Evolutionary conservation across 768 basidiomycete species (phyloP), one percentile per base, ranked within the genome.

Genomic region (Nidularia sp.): DNA sequence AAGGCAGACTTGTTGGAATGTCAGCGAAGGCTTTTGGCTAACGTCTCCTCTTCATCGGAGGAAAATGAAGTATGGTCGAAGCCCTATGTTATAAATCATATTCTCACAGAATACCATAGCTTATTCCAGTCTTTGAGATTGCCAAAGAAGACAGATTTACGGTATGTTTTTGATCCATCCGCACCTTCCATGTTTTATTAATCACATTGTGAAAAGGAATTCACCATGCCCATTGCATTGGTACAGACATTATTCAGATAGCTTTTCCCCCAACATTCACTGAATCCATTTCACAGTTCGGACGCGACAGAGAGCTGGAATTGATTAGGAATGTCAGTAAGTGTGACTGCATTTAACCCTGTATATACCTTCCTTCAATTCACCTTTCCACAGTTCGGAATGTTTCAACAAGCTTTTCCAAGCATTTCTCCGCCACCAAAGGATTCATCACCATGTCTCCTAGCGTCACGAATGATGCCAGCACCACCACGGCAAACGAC

Each of bases 231-330:
- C 2, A 77, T 81, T 36, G 75, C 79, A 34, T 66, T 89, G 68
- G 85, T 86, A 67, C 54, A 73, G 59, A 12, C 18, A 18, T 18
- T 18, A 18, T 18, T 18, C 18, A 18, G 29, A 7, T 34, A 4
- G 18, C 34, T n/a, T 9, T 34, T 15, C 45, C 2, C 12, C 29
- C 34, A 35, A 1, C 39, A 34, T 48, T 5, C 15, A 33, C 45
- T 53, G 29, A 47, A 43, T 54, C 44, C 54, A 12, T 54, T 34
- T 43, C 33, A 42, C 50, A 84, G 80, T 88, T 85, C 60, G 88
- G 88, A 5, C 76, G 88, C 45, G 85, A 88, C 47, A 84, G 78
- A 58, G 86, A 88, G 65, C 68, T 88, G 1, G 86, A 88, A 43
- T 67, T 72, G 43, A 84, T 90, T 51, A 76, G 83, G 45, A 83